Percentiles rank a stretch among this genome's conserved stretches.
These are phyloP conservation scores for Lasiosphaeriaceae sp. DNA, from an alignment of 495 filamentous ascomycete genomes.

Conservation along the genomic window DNA sequence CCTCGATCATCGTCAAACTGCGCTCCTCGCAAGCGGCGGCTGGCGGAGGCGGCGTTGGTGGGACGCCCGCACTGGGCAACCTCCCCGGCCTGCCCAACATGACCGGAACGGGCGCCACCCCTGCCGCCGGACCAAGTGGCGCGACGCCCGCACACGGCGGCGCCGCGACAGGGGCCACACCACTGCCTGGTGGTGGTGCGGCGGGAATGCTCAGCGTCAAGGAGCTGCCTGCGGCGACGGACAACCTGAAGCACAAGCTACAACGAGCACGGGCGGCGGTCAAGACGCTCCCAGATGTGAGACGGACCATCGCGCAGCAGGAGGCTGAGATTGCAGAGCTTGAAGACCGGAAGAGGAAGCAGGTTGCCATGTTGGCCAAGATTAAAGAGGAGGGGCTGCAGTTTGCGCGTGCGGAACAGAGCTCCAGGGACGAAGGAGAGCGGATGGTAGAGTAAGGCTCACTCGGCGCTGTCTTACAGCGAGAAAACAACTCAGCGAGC, in stretches of 20 bases:
- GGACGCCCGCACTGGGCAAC: conserved; percentile 4
- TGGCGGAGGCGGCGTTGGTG: background rate
- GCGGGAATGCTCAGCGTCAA: conserved; percentile 58
- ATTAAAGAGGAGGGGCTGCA: conserved; percentile 40
- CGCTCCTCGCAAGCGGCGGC: conserved; percentile 37
- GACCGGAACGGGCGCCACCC: conserved; percentile 11
- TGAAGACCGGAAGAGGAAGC: conserved; percentile 58
- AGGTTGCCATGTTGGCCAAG: conserved; percentile 51
- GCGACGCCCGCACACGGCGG: conserved; percentile 27
- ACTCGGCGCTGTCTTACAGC: background rate
- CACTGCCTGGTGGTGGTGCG: conserved; percentile 27
- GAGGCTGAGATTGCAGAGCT: conserved; percentile 73
- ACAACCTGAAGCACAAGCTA: conserved; percentile 72
- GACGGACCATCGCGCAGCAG: conserved; percentile 71
- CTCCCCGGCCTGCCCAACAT: conserved; percentile 17
- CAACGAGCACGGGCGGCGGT: conserved; percentile 70
- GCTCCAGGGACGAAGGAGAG: conserved; percentile 14
- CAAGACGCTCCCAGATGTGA: conserved; percentile 67
- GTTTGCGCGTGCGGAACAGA: conserved; percentile 23
- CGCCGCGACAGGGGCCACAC: conserved; percentile 29
- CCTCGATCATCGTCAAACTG: conserved; percentile 71
- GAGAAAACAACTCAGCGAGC: background rate
- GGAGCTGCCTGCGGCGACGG: conserved; percentile 69
- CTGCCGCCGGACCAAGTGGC: conserved; percentile 3
- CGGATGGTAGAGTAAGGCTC: conserved; percentile 19